phyloP scores from a whole-genome alignment of 306 rosid genomes.

The Vigna radiata region DNA sequence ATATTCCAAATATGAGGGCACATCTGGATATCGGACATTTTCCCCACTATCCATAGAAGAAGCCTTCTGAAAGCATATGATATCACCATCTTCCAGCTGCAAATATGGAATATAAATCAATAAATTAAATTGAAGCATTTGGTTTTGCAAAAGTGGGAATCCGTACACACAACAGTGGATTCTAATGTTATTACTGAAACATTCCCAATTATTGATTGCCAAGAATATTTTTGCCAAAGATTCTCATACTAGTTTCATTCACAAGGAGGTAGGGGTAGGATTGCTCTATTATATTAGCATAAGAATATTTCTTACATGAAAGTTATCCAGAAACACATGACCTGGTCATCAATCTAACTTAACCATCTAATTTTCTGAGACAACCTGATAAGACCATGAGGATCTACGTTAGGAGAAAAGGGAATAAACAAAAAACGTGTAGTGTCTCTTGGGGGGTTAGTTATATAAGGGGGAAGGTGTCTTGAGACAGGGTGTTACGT shows the following conservation, averaged over 20 bases:
- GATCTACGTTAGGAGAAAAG: no score
- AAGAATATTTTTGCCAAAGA: neutral
- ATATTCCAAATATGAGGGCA: slow-evolving; percentile 89
- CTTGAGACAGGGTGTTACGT: no score
- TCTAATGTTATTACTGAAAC: neutral
- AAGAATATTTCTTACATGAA: neutral
- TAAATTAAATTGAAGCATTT: neutral
- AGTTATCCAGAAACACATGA: neutral
- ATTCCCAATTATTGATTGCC: neutral
- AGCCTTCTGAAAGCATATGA: slow-evolving; percentile 86
- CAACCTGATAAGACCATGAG: no score
- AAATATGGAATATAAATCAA: slow-evolving; percentile 29
- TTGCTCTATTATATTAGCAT: slow-evolving; percentile 4
- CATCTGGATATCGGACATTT: slow-evolving; percentile 76
- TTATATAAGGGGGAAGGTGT: no score
- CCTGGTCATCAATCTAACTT: neutral
- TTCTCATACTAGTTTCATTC: neutral
- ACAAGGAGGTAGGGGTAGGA: neutral
- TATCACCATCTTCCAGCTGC: slow-evolving; percentile 96
- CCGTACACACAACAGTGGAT: neutral
- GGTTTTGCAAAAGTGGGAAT: slow-evolving; percentile 9
- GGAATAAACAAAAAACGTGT: no score
- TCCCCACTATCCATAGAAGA: slow-evolving; percentile 60
- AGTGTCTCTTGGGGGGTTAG: no score
- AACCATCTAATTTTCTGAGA: no score